These are phyloP conservation scores for Uronychia setigera DNA, from an alignment of 73 alveolate genomes.

Conservation along the genomic window DNA sequence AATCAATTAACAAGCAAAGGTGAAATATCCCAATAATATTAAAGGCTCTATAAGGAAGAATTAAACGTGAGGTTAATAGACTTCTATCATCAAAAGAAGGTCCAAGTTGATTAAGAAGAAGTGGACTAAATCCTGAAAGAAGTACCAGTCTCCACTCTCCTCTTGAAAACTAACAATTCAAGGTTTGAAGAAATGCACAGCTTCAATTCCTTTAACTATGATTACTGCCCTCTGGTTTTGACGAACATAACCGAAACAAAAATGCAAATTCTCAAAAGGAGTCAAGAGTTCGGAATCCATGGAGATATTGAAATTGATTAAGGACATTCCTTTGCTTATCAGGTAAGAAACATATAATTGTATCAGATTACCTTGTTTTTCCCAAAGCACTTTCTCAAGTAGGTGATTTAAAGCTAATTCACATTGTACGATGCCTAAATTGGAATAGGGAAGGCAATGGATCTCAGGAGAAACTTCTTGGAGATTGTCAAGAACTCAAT, in stretches of 20 bases:
- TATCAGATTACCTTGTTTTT: conserved; percentile 25
- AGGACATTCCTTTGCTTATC: conserved; percentile 47
- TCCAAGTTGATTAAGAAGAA: neutral
- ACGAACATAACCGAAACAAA: conserved; percentile 25
- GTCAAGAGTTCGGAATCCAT: conserved; percentile 28
- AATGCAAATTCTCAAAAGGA: neutral
- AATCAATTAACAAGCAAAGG: neutral
- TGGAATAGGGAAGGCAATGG: neutral
- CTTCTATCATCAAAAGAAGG: neutral
- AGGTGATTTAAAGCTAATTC: conserved; percentile 35
- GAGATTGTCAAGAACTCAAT: neutral
- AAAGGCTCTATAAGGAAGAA: no score
- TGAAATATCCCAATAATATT: no score
- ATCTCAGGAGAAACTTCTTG: conserved; percentile 7
- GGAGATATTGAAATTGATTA: conserved; percentile 41
- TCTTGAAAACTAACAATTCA: neutral
- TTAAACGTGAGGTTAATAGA: no score
- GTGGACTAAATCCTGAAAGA: neutral
- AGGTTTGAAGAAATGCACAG: neutral
- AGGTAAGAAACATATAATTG: neutral
- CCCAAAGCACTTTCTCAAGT: conserved; percentile 21
- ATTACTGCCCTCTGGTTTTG: neutral
- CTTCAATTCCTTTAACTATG: conserved; percentile 19
- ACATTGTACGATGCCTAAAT: conserved; percentile 28
- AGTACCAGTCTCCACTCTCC: neutral